phyloP scores from a whole-genome alignment of 1,284 basidiomycete genomes.

The Athelia psychrophila region DNA sequence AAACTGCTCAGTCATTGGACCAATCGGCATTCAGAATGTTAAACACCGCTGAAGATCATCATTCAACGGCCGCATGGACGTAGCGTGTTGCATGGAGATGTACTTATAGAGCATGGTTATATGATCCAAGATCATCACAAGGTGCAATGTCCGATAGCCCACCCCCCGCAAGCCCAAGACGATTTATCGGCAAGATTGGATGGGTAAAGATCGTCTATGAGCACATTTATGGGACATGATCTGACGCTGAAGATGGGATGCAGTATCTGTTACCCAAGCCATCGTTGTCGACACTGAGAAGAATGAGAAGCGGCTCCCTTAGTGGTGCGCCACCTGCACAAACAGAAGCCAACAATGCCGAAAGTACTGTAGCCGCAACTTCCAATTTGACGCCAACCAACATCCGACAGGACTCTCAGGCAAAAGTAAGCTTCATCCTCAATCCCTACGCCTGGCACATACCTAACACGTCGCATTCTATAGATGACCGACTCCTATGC shows the following conservation, averaged over 20 bases:
- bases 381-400: constrained; percentile 14
- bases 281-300: background rate
- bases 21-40: too few relatives aligned
- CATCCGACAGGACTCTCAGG: constrained; percentile 10
- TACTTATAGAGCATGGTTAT: background rate
- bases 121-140: background rate
- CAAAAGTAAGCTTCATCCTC: constrained; percentile 42
- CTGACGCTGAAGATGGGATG: background rate
- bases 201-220: background rate
- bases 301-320: background rate
- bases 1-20: too few relatives aligned
- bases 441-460: constrained; percentile 19
- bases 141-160: background rate
- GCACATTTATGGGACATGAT: background rate
- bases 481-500: constrained; percentile 74
- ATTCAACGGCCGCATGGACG: background rate
- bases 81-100: background rate
- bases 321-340: background rate
- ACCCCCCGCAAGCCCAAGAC: background rate
- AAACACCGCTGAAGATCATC: too few relatives aligned
- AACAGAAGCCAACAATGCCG: background rate
- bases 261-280: constrained; percentile 1
- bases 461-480: constrained; percentile 7
- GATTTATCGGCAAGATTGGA: background rate
- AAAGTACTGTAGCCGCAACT: constrained; percentile 1